These are phyloP conservation scores for Pythium scleroteichum DNA, from an alignment of 352 stramenopile species.

Conservation along the genomic window DNA sequence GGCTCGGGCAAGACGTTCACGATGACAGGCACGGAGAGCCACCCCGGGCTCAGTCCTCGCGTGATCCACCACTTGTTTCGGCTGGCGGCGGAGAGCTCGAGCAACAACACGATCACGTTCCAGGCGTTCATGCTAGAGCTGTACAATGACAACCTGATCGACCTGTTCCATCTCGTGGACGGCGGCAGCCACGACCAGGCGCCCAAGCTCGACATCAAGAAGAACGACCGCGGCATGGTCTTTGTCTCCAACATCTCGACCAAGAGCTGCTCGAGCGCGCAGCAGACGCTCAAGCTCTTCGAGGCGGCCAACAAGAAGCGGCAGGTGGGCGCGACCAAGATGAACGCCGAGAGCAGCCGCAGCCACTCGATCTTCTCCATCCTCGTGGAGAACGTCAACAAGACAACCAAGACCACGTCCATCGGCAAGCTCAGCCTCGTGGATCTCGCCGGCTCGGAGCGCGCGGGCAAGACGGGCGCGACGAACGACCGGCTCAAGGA, in stretches of 20 bases:
- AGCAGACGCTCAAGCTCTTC: conserved; percentile 87
- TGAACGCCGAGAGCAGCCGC: conserved; percentile 91
- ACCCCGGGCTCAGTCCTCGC: conserved; percentile 84
- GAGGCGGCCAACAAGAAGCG: conserved; percentile 87
- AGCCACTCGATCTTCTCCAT: conserved; percentile 92
- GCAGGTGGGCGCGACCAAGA: conserved; percentile 90
- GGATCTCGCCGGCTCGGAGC: conserved; percentile 88
- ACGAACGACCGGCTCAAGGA: conserved; percentile 86
- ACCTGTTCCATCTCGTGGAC: conserved; percentile 88
- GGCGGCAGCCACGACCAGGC: conserved; percentile 37
- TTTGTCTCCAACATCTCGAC: conserved; percentile 86
- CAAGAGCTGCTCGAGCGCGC: conserved; percentile 63
- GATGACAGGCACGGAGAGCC: conserved; percentile 80
- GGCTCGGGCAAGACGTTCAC: conserved; percentile 94
- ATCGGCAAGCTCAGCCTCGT: conserved; percentile 87
- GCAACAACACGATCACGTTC: conserved; percentile 69
- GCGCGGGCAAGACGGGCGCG: conserved; percentile 83
- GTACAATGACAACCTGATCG: conserved; percentile 91
- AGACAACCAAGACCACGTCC: conserved; percentile 82
- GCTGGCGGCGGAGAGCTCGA: conserved; percentile 51
- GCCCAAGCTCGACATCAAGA: conserved; percentile 93
- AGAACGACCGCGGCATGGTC: conserved; percentile 92
- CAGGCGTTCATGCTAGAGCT: conserved; percentile 91
- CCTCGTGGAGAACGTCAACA: conserved; percentile 88
- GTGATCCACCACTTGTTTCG: conserved; percentile 87